Evolutionary conservation across 108 stramenopile species (phyloP), one percentile per base, ranked within the genome.

Genomic region (Skeletonema marinoi): DNA sequence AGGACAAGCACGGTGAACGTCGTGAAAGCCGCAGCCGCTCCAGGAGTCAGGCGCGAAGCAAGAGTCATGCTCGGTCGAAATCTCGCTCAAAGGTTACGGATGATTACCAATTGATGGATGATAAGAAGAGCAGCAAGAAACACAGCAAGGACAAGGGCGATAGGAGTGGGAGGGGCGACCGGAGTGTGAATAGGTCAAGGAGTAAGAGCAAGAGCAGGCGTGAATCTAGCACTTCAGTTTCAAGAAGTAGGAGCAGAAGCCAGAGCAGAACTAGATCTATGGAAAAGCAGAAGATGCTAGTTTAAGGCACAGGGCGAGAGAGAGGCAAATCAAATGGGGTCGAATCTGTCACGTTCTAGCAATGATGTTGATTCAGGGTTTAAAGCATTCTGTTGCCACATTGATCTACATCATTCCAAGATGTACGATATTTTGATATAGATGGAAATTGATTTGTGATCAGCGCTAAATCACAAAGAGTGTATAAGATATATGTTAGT

Each of bases 71-170:
- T 25, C 73, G 85, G 13, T 77, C 74, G 33, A 77, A 70, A 68
- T 73, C 80, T 30, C 62, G 80, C 21, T 12, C 38, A 6, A 38
- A 56, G 19, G 63, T 62, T n/a, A 17, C 68, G 36, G 69, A 65
- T 10, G 86, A 88, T 44, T 94, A 94, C 38, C 86, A 92, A 17
- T 68, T 94, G 36, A 90, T 94, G 89, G 87, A 90, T 14, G 73
- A 70, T 29, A 79, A 87, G 11, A 70, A 66, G 13, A 74, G 79
- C 21, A 30, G 89, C 75, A 79, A 86, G 36, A 84, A 68, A 73
- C 85, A 80, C 41, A 70, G 83, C 61, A 88, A 84, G 66, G 54
- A 56, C 54, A 56, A 5, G 54, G 2, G 50, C 42, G n/a, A 5
- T 32, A 17, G 16, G 41, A 25, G 25, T 25, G 25, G 25, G 25